Evolutionary conservation across 2,329 filamentous ascomycete genomes (phyloP), one percentile per base, ranked within the genome.

Genomic region (Endoconidiophora laricicola): DNA sequence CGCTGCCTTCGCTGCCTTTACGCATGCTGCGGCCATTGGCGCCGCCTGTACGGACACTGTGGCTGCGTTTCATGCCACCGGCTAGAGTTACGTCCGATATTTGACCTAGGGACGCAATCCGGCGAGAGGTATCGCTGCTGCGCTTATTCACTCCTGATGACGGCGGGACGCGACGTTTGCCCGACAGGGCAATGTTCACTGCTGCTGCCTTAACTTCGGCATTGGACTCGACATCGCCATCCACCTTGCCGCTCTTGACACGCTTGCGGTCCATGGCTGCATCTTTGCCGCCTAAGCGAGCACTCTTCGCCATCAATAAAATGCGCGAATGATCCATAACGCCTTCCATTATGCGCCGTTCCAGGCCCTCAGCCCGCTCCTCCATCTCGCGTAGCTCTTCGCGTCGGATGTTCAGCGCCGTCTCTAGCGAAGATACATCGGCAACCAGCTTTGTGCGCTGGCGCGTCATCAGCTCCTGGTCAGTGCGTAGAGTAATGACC

Each of bases 251-350:
- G 16, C 37, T 71, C 58, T 69, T 66, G 52, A 70, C 63, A 6
- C 75, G 69, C 63, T 78, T 78, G 46, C 74, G 72, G 61, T 66
- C 76, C 74, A 78, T 78, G 54, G 69, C 65, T 9, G 69, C 65
- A 57, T 61, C 70, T 68, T 71, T 71, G 52, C 64, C 61, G 44
- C 70, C 69, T 10, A 64, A 63, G 9, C 65, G 65, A 57, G 69
- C 70, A 56, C 63, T 67, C 66, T 85, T 81, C 56, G 78, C 71
- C 69, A 91, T 83, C 52, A 96, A 75, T n/a, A 95, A 72, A 23
- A 90, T 80, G 5, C 90, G 83, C 18, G 90, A 95, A 62, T 96
- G 90, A 58, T 96, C 88, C 67, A 98, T 93, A 55, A 96, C 86
- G 23, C 90, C 88, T 56, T 96, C 90, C 29, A 98, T 69, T 57